phyloP scores from a whole-genome alignment of 2,329 filamentous ascomycete species.

The Penicillium italicum region DNA sequence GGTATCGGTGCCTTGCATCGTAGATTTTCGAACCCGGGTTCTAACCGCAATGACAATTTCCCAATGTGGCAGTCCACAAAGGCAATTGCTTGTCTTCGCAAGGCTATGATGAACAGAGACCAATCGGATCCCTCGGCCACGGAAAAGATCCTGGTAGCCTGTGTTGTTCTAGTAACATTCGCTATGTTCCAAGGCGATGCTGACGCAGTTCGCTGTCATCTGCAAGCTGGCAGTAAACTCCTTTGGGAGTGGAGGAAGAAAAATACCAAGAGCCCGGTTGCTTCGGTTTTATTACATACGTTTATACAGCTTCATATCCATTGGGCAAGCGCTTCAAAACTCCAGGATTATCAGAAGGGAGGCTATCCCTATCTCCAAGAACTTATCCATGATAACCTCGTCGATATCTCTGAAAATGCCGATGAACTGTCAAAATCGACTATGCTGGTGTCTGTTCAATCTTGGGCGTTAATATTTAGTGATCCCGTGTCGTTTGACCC shows the following conservation, averaged over 20 bases:
- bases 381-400: neutral
- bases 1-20: slow-evolving; percentile 6
- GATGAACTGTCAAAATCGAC: neutral
- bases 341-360: neutral
- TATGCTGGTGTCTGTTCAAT: neutral
- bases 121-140: neutral
- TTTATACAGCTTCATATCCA: slow-evolving; percentile 8
- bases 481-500: neutral
- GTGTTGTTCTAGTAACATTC: slow-evolving; percentile 3
- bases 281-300: slow-evolving; percentile 1
- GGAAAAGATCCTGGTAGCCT: neutral
- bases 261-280: neutral
- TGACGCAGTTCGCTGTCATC: slow-evolving; percentile 3
- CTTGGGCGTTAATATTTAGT: neutral
- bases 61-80: slow-evolving; percentile 2
- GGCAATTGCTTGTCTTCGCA: slow-evolving; percentile 1
- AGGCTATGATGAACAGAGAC: neutral
- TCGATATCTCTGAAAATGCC: neutral
- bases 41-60: slow-evolving; percentile 1
- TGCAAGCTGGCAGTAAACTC: slow-evolving; percentile 2
- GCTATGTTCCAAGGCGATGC: slow-evolving; percentile 3
- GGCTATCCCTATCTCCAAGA: neutral
- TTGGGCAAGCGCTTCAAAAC: neutral
- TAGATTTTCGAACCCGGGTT: neutral
- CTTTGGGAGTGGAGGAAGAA: slow-evolving; percentile 3